Conservation (phyloP, 441 rosid species). For the Populus hybrid region DNA sequence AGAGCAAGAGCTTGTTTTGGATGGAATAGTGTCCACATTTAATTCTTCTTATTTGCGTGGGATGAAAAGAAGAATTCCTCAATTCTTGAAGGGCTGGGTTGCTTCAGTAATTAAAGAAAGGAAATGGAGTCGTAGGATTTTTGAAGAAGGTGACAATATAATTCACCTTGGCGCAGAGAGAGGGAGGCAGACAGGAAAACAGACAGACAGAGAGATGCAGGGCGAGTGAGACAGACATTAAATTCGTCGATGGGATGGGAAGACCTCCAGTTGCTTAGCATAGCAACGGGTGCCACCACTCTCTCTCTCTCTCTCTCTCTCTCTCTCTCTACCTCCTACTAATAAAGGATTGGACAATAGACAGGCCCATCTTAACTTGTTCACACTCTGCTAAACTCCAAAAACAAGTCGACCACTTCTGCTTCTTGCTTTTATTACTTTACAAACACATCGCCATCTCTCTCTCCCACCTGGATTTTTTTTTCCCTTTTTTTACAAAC, state of each 20-base stretch:
- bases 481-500: background rate
- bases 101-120: no score
- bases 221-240: background rate
- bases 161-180: background rate
- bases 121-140: background rate
- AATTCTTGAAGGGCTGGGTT: no score
- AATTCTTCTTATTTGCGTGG: no score
- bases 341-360: background rate
- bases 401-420: no score
- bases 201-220: background rate
- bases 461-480: no score
- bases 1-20: no score
- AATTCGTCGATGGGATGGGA: background rate
- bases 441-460: no score
- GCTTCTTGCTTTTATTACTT: no score
- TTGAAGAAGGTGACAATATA: no score
- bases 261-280: background rate
- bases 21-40: no score
- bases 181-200: background rate
- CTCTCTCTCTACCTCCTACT: background rate
- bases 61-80: background rate
- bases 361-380: background rate
- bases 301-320: background rate
- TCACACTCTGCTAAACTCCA: no score
- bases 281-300: background rate